Evolutionary conservation across 805 yeast species (phyloP).

Genomic region (Wickerhamomyces strasburgensis): DNA sequence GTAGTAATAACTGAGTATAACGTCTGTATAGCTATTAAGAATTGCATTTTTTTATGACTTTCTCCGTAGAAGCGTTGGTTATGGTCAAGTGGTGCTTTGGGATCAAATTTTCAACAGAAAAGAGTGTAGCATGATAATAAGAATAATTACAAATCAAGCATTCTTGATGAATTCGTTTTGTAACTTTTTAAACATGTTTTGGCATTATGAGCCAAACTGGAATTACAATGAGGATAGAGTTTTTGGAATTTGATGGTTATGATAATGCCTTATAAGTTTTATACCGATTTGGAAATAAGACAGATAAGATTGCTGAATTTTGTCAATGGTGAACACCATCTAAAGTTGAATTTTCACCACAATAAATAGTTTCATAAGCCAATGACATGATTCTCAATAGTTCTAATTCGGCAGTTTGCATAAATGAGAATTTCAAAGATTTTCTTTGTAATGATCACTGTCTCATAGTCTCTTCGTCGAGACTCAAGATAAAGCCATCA

Average conservation of each 20-base stretch:
- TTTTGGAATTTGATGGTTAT: conserved; percentile 40
- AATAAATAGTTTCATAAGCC: conserved; percentile 80
- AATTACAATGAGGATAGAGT: conserved; percentile 28
- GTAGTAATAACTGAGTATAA: too few relatives aligned
- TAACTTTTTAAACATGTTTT: conserved; percentile 30
- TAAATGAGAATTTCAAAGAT: conserved; percentile 47
- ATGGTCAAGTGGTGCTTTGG: too few relatives aligned
- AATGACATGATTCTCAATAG: conserved; percentile 71
- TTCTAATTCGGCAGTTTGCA: conserved; percentile 77
- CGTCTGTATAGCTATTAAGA: too few relatives aligned
- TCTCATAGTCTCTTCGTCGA: conserved; percentile 27
- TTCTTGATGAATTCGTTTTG: conserved; percentile 52
- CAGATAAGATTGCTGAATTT: conserved; percentile 63
- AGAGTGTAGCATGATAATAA: too few relatives aligned
- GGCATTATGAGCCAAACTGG: conserved; percentile 23
- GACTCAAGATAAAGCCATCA: conserved; percentile 27
- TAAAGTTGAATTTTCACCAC: conserved; percentile 50
- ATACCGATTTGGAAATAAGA: conserved; percentile 80
- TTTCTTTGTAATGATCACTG: conserved; percentile 21
- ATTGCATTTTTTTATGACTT: too few relatives aligned
- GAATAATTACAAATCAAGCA: conserved; percentile 75
- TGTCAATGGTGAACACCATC: conserved; percentile 52
- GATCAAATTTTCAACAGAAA: too few relatives aligned
- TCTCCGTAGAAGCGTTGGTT: too few relatives aligned
- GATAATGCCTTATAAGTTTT: conserved; percentile 53